A percentile compares a stretch with the other conserved stretches of the same genome.
phyloP scores from a whole-genome alignment of 495 filamentous ascomycete genomes.

The Penicillium canariense region DNA sequence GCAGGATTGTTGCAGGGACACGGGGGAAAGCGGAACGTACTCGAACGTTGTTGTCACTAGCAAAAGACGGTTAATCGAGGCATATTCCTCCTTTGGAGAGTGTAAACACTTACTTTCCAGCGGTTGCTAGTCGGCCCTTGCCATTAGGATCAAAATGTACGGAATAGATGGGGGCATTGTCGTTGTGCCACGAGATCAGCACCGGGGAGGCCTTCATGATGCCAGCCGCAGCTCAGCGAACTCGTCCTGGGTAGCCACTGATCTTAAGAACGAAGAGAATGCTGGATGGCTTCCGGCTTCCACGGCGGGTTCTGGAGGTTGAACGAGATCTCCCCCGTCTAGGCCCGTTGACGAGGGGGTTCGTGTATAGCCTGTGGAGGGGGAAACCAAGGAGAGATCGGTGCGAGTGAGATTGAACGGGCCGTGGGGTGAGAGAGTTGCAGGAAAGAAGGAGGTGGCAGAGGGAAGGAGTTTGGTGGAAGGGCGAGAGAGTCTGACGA shows the following conservation, averaged over 20 bases:
- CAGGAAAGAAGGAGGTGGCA: neutral
- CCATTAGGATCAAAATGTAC: slow-evolving; percentile 93
- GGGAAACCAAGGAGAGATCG: neutral
- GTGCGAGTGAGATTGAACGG: neutral
- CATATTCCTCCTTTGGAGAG: neutral
- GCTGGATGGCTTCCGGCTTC: neutral
- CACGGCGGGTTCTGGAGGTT: slow-evolving; percentile 7
- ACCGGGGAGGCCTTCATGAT: slow-evolving; percentile 89
- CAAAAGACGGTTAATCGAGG: slow-evolving; percentile 11
- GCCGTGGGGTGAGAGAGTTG: neutral
- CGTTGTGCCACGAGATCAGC: slow-evolving; percentile 94
- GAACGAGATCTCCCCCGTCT: slow-evolving; percentile 12
- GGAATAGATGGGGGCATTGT: slow-evolving; percentile 91
- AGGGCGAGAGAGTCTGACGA: slow-evolving; percentile 15
- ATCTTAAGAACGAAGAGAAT: slow-evolving; percentile 1
- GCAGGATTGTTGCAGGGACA: slow-evolving; percentile 9
- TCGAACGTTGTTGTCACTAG: slow-evolving; percentile 90
- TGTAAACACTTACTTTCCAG: slow-evolving; percentile 58
- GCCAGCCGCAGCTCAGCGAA: slow-evolving; percentile 34
- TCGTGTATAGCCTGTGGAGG: neutral
- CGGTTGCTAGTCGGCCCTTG: slow-evolving; percentile 89
- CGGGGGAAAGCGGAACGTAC: slow-evolving; percentile 51
- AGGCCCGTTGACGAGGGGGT: slow-evolving; percentile 1
- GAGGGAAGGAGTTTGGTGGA: slow-evolving; percentile 4
- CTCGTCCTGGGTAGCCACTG: slow-evolving; percentile 9